phyloP scores from a whole-genome alignment of 306 rosid species.

The Malus fusca region DNA sequence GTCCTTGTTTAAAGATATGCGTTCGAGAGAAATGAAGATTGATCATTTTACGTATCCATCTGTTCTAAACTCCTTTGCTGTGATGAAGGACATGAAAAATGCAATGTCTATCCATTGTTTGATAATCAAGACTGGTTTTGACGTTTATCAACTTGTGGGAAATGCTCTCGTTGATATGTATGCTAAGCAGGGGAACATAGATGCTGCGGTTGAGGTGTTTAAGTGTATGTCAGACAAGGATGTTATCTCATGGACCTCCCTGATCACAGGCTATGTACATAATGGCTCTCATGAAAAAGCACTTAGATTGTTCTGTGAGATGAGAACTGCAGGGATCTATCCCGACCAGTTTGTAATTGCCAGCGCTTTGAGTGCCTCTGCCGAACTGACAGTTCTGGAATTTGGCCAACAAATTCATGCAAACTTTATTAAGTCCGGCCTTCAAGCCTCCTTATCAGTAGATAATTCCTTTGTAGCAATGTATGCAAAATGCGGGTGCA shows the following conservation, averaged over 20 bases:
- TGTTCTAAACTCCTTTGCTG: constrained; percentile 49
- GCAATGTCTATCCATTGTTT: constrained; percentile 52
- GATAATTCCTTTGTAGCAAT: constrained; percentile 75
- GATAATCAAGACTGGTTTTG: constrained; percentile 68
- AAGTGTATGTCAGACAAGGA: constrained; percentile 53
- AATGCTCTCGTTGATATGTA: constrained; percentile 90
- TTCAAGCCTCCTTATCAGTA: constrained; percentile 43
- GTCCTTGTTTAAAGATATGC: constrained; percentile 60
- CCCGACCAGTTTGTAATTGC: constrained; percentile 68
- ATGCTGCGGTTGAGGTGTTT: constrained; percentile 52
- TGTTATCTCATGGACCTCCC: constrained; percentile 90
- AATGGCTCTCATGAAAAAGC: constrained; percentile 63
- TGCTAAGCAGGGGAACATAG: constrained; percentile 54
- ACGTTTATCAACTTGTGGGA: constrained; percentile 50
- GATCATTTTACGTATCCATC: constrained; percentile 86
- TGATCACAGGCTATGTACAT: constrained; percentile 71
- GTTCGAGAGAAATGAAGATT: constrained; percentile 49
- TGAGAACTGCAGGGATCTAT: constrained; percentile 55
- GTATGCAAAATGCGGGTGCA: constrained; percentile 90
- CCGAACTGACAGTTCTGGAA: constrained; percentile 66
- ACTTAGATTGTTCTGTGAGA: constrained; percentile 48
- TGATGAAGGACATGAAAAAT: constrained; percentile 26
- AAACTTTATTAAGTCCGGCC: constrained; percentile 54
- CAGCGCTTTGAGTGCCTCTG: constrained; percentile 72
- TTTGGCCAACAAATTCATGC: constrained; percentile 81